Conservation (phyloP, 116 monocot genomes). For the Trichopus zeylanicus region DNA sequence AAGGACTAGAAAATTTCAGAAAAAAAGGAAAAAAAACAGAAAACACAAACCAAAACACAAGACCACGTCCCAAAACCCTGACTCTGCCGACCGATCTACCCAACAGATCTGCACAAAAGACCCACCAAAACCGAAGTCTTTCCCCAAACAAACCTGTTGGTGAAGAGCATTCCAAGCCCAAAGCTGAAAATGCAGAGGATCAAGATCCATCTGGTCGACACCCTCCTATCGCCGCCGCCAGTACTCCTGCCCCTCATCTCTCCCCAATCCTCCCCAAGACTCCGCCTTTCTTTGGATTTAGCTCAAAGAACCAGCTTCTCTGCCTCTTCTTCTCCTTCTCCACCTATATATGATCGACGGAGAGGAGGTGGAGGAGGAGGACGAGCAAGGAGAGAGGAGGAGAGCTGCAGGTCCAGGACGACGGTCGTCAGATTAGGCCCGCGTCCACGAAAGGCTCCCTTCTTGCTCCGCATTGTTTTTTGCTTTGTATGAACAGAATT, state of each 20-base stretch:
- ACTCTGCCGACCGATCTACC: too few relatives aligned
- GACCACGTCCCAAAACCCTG: neutral
- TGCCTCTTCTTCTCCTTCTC: neutral
- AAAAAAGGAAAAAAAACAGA: too few relatives aligned
- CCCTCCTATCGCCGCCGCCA: slow-evolving; percentile 27
- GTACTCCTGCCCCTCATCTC: slow-evolving; percentile 23
- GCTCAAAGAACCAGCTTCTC: too few relatives aligned
- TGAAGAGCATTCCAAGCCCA: slow-evolving; percentile 46
- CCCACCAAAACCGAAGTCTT: too few relatives aligned
- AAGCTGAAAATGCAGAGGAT: slow-evolving; percentile 41
- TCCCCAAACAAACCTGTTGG: slow-evolving; percentile 47
- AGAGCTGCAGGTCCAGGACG: neutral
- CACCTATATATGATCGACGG: neutral
- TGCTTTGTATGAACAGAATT: neutral
- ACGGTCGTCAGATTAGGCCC: neutral
- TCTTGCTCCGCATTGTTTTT: neutral
- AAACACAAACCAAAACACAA: too few relatives aligned
- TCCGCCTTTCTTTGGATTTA: too few relatives aligned
- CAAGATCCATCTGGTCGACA: slow-evolving; percentile 40
- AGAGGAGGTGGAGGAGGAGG: too few relatives aligned
- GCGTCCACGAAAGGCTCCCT: neutral
- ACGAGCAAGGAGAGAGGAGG: slow-evolving; percentile 1
- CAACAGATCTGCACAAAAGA: too few relatives aligned
- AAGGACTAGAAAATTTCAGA: too few relatives aligned
- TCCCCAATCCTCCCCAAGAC: slow-evolving; percentile 41